These are phyloP conservation scores for Thielaviopsis populi DNA, from an alignment of 2,329 filamentous ascomycete genomes.

Conservation along the genomic window DNA sequence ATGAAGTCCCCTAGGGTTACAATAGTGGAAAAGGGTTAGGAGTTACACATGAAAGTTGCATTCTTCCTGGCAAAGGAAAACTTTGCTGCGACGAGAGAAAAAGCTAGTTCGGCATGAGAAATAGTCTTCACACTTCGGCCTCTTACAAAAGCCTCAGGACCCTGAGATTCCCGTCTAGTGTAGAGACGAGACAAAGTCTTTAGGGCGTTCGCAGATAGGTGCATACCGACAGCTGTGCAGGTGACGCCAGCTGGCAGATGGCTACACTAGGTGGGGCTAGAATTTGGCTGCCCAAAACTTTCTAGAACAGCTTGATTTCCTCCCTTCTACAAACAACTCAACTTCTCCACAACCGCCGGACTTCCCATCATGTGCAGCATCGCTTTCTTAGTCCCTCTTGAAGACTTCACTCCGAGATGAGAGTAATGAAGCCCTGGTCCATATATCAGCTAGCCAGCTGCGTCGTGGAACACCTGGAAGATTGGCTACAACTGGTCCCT, in stretches of 20 bases:
- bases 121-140: no score
- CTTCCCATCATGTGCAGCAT: not conserved
- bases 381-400: not conserved
- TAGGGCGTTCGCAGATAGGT: no score
- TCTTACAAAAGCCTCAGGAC: no score
- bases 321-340: not conserved
- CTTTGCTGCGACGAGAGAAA: no score
- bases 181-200: no score
- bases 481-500: not conserved
- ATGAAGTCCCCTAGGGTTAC: no score
- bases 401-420: not conserved
- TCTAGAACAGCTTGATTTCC: not conserved
- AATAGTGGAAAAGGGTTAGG: no score
- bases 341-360: not conserved
- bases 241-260: not conserved
- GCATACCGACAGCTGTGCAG: not conserved
- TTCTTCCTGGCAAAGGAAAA: no score
- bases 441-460: not conserved
- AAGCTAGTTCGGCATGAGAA: no score
- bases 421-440: not conserved
- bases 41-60: no score
- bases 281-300: not conserved
- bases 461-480: not conserved
- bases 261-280: not conserved
- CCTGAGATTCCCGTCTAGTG: no score